Conservation (phyloP, 495 filamentous ascomycete genomes). For the Aspergillus ostianus region DNA sequence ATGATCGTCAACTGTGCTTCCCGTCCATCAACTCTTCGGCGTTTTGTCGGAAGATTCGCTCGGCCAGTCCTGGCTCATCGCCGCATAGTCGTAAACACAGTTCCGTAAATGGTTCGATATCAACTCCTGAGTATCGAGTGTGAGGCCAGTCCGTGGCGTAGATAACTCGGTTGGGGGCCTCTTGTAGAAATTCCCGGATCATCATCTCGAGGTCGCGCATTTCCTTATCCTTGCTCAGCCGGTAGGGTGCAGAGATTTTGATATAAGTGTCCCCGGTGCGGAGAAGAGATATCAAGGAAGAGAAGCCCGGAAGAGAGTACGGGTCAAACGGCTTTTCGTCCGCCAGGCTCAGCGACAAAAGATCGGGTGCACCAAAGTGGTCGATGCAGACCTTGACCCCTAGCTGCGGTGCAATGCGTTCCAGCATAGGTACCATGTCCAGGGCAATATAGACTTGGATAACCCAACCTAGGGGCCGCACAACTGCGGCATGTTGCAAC, state of each 20-base stretch:
- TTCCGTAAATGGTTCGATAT: conserved; percentile 46
- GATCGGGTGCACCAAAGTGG: conserved; percentile 48
- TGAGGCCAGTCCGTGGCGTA: conserved; percentile 56
- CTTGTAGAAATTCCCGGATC: conserved; percentile 35
- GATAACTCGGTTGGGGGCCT: conserved; percentile 38
- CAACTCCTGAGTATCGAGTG: conserved; percentile 45
- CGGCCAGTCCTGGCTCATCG: conserved; percentile 33
- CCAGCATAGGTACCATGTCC: conserved; percentile 39
- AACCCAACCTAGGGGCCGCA: conserved; percentile 45
- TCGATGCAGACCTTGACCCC: conserved; percentile 49
- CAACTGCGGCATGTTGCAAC: conserved; percentile 41
- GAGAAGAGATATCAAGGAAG: conserved; percentile 40
- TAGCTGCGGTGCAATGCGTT: conserved; percentile 40
- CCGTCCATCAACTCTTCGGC: conserved; percentile 41
- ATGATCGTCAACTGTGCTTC: conserved; percentile 17
- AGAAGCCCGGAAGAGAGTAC: conserved; percentile 42
- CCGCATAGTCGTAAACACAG: conserved; percentile 42
- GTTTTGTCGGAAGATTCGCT: conserved; percentile 45
- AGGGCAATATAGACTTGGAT: conserved; percentile 49
- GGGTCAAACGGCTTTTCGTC: conserved; percentile 28
- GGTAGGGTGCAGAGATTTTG: conserved; percentile 52
- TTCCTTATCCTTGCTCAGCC: conserved; percentile 37
- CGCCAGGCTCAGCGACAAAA: conserved; percentile 17
- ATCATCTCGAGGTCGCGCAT: conserved; percentile 40
- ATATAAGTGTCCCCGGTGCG: conserved; percentile 41